A percentile compares a stretch with the other conserved stretches of the same genome.
phyloP scores from a whole-genome alignment of 768 basidiomycete species.

The Clavulina sp. region DNA sequence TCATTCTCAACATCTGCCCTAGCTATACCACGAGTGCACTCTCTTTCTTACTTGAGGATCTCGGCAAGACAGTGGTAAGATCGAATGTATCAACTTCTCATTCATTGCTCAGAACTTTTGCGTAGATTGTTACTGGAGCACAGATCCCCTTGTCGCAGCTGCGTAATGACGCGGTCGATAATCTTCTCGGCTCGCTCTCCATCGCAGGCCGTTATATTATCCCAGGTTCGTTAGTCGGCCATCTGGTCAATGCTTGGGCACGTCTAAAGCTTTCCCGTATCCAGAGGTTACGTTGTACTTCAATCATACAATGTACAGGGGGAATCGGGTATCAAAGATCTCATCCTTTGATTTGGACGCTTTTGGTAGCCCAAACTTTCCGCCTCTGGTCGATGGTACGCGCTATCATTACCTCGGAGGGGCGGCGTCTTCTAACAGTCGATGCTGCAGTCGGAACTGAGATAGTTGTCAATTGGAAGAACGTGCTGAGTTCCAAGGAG shows the following conservation, averaged over 20 bases:
- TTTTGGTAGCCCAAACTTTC: conserved; percentile 71
- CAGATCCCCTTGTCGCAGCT: conserved; percentile 85
- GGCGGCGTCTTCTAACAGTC: background rate
- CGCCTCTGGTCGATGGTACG: conserved; percentile 62
- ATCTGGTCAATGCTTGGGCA: too few relatives aligned
- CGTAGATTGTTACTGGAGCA: conserved; percentile 74
- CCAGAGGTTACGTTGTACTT: conserved; percentile 81
- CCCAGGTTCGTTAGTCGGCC: conserved; percentile 68
- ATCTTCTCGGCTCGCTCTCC: conserved; percentile 72
- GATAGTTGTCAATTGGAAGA: conserved; percentile 75
- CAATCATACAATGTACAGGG: conserved; percentile 74
- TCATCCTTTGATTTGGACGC: conserved; percentile 74
- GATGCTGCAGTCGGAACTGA: conserved; percentile 59
- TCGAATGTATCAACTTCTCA: background rate
- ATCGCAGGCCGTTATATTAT: conserved; percentile 86
- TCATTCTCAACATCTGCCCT: background rate
- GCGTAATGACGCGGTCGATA: conserved; percentile 89
- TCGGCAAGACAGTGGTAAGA: conserved; percentile 76
- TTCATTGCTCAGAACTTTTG: background rate
- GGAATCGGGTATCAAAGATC: conserved; percentile 65
- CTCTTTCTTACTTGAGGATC: conserved; percentile 80
- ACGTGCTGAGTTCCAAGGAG: conserved; percentile 68
- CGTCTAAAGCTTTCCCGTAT: too few relatives aligned
- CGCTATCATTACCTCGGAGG: background rate
- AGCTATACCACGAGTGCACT: conserved; percentile 73